Evolutionary conservation across 73 alveolate species (phyloP).

Genomic region (Symbiodinium pilosum): DNA sequence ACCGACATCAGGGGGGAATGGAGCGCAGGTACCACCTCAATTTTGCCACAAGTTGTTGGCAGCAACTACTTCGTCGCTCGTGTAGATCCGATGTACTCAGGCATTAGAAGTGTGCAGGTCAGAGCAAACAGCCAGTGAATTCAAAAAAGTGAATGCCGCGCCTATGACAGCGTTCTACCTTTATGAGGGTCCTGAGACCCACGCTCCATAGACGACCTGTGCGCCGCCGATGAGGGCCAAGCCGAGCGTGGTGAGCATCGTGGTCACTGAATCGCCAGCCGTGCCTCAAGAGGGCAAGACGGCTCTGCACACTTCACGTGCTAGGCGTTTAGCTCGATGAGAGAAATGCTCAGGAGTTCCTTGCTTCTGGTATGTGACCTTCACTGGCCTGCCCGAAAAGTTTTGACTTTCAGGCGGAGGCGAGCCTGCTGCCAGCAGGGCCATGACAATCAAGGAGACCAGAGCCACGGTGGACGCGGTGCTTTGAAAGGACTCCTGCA

Average conservation of each 20-base stretch:
- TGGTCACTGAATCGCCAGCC: conserved; percentile 73
- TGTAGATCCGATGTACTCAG: too few species aligned
- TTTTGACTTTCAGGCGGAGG: background rate
- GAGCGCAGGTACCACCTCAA: conserved; percentile 97
- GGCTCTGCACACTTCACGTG: too few species aligned
- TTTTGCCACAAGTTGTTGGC: too few species aligned
- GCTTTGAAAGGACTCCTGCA: conserved; percentile 70
- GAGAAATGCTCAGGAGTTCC: background rate
- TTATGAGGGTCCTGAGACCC: background rate
- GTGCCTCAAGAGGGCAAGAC: conserved; percentile 28
- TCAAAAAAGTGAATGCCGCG: background rate
- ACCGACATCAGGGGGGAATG: conserved; percentile 98
- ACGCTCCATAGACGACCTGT: conserved; percentile 72
- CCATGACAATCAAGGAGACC: conserved; percentile 61
- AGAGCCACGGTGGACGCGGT: conserved; percentile 67
- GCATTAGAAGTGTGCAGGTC: too few species aligned
- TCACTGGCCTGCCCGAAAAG: background rate
- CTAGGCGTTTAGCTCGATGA: background rate
- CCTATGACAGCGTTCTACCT: background rate
- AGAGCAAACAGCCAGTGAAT: background rate
- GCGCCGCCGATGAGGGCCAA: conserved; percentile 87
- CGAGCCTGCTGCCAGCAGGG: conserved; percentile 61
- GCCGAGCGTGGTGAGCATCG: conserved; percentile 68
- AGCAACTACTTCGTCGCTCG: too few species aligned
- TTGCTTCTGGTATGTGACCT: background rate